phyloP scores from a whole-genome alignment of 1,284 basidiomycete genomes.

The Leccinum ponderosum region DNA sequence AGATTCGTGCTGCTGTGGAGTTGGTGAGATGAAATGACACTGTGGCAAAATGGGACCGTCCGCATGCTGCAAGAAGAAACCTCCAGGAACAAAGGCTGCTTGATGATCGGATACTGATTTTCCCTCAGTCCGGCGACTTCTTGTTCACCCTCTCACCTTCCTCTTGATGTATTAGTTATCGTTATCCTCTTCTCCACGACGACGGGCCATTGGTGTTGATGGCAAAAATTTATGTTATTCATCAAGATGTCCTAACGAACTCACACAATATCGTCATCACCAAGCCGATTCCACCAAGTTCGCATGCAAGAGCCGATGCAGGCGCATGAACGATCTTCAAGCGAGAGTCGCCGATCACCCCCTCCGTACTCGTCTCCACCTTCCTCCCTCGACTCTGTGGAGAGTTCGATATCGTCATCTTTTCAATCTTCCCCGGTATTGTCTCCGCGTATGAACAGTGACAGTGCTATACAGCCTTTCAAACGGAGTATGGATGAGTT shows the following conservation, averaged over 20 bases:
- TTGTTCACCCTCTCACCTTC: background rate
- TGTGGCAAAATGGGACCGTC: background rate
- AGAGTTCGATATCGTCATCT: constrained; percentile 33
- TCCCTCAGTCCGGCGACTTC: background rate
- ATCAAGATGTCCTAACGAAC: background rate
- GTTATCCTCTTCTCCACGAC: too few species aligned
- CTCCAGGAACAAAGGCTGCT: background rate
- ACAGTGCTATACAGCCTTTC: constrained; percentile 43
- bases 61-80: background rate
- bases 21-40: too few species aligned
- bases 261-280: too few species aligned
- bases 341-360: constrained; percentile 30
- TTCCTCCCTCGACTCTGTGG: constrained; percentile 30
- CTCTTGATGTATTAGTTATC: background rate
- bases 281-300: constrained; percentile 50
- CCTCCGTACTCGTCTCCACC: constrained; percentile 36
- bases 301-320: constrained; percentile 17
- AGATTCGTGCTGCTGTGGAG: background rate
- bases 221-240: background rate
- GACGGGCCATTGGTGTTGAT: background rate
- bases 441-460: constrained; percentile 34
- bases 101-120: constrained; percentile 11
- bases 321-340: constrained; percentile 13
- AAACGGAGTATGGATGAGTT: constrained; percentile 59
- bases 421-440: constrained; percentile 35